Evolutionary conservation across 2,329 filamentous ascomycete species (phyloP).

Genomic region (Aspergillus viridinutans): DNA sequence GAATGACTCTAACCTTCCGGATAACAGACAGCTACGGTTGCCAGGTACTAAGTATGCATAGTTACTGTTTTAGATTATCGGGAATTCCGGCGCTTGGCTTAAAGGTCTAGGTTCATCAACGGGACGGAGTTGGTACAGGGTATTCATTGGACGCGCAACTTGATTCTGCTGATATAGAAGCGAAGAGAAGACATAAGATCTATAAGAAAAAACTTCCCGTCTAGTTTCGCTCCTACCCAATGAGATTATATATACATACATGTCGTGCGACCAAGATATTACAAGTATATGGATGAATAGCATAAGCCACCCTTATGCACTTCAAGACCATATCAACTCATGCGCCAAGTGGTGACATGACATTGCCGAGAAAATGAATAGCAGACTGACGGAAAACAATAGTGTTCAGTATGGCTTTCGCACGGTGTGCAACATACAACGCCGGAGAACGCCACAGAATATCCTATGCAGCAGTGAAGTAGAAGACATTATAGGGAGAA

Average conservation of each 20-base stretch:
- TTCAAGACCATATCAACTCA: background rate
- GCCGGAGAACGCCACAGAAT: background rate
- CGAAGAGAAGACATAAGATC: background rate
- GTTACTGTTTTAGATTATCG: background rate
- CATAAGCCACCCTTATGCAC: background rate
- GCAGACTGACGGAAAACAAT: background rate
- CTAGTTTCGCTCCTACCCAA: background rate
- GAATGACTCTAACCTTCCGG: slow-evolving; percentile 32
- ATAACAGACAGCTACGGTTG: background rate
- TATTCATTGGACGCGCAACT: background rate
- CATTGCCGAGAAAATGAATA: background rate
- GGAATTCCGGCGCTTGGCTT: background rate
- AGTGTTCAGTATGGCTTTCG: background rate
- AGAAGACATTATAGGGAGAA: background rate
- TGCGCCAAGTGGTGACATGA: background rate
- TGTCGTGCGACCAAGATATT: background rate
- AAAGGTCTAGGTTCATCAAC: background rate
- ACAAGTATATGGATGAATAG: background rate
- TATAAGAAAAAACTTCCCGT: background rate
- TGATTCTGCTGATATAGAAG: background rate
- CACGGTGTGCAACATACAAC: background rate
- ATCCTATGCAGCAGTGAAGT: background rate
- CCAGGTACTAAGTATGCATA: background rate
- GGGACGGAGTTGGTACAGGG: background rate
- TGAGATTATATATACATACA: background rate